These are phyloP conservation scores for Trichoderma afroharzianum DNA, from an alignment of 2,329 filamentous ascomycete genomes.

Conservation along the genomic window DNA sequence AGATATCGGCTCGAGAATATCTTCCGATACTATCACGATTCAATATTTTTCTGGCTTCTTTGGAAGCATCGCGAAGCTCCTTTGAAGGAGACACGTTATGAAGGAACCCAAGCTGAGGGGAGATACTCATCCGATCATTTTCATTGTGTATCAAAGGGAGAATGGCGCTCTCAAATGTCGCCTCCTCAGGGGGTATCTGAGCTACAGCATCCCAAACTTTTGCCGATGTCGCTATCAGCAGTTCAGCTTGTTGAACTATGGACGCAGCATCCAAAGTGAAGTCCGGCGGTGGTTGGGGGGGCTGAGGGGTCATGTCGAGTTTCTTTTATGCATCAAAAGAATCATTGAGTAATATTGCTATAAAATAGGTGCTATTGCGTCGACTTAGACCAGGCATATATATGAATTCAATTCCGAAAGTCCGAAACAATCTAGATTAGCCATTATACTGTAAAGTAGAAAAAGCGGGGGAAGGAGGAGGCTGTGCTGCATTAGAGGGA, in stretches of 20 bases:
- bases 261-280: not conserved
- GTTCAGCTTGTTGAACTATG: not conserved
- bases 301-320: not conserved
- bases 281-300: not conserved
- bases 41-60: conserved; percentile 66
- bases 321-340: not conserved
- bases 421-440: not conserved
- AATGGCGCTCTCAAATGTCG: conserved; percentile 45
- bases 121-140: conserved; percentile 54
- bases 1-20: conserved; percentile 71
- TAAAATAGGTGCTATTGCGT: not conserved
- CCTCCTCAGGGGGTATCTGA: conserved; percentile 44
- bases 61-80: conserved; percentile 64
- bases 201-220: conserved; percentile 39
- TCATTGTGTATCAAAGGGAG: conserved; percentile 66
- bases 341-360: not conserved
- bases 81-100: conserved; percentile 66
- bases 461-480: not conserved
- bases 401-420: not conserved
- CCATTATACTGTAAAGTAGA: not conserved
- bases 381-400: not conserved
- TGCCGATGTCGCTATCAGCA: not conserved
- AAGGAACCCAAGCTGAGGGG: conserved; percentile 68
- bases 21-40: conserved; percentile 69
- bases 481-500: conserved; percentile 5